Percentiles rank a stretch among this genome's conserved stretches.
Conservation (phyloP, 164 flowering plant genomes). For the Aristolochia fimbriata region DNA sequence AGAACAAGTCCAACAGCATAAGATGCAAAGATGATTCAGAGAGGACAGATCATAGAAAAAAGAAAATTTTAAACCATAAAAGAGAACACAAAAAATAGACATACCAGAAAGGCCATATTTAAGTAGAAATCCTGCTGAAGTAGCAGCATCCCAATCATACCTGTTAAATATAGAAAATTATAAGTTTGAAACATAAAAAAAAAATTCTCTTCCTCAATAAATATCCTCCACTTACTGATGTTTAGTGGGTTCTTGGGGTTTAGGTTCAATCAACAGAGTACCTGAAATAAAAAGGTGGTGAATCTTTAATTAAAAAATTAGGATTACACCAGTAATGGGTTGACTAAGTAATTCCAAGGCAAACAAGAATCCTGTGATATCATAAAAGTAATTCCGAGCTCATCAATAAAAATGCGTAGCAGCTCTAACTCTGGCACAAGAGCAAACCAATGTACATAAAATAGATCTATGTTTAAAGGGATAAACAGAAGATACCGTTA, state of each 20-base stretch:
- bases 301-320: too few species aligned
- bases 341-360: too few species aligned
- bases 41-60: too few species aligned
- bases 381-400: too few species aligned
- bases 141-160: conserved; percentile 99
- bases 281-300: conserved; percentile 41
- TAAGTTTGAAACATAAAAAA: neutral
- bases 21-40: too few species aligned
- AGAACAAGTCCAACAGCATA: too few species aligned
- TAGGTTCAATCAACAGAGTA: conserved; percentile 86
- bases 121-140: conserved; percentile 68
- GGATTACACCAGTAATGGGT: too few species aligned
- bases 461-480: neutral
- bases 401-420: too few species aligned
- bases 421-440: too few species aligned
- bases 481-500: conserved; percentile 36
- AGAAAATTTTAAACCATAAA: too few species aligned
- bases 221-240: conserved; percentile 60
- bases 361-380: too few species aligned
- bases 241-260: conserved; percentile 98
- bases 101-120: conserved; percentile 80
- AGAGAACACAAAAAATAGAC: neutral
- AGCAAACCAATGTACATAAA: too few species aligned
- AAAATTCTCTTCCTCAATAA: neutral
- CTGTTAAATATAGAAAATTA: conserved; percentile 22